A percentile compares a stretch with the other conserved stretches of the same genome.
Conservation (phyloP, 139 green algal genomes). For the Picocystis salinarum region DNA sequence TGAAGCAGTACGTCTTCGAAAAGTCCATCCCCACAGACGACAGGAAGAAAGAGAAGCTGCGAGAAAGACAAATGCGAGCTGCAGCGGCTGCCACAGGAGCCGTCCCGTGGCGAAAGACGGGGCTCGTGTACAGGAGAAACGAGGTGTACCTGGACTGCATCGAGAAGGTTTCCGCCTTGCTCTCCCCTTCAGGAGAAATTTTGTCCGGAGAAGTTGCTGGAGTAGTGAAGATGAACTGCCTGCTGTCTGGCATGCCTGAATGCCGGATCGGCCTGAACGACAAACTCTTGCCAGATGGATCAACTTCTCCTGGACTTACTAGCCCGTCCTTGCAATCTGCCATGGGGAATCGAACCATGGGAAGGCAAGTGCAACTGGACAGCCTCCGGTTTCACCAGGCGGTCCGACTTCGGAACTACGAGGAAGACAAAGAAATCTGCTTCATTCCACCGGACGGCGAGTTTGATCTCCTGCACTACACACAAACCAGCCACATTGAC, state of each 20-base stretch:
- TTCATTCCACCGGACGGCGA: conserved; percentile 3
- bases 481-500: background rate
- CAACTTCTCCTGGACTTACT: too few relatives aligned
- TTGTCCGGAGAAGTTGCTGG: background rate
- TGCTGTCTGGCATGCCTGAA: conserved; percentile 3
- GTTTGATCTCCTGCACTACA: conserved; percentile 3
- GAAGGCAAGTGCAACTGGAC: conserved; percentile 2
- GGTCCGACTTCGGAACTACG: background rate
- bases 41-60: conserved; percentile 2
- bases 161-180: conserved; percentile 1
- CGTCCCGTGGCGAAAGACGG: background rate
- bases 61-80: too few relatives aligned
- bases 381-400: conserved; percentile 3
- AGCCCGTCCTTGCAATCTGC: too few relatives aligned
- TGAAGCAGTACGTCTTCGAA: conserved; percentile 1
- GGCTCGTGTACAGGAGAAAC: conserved; percentile 4
- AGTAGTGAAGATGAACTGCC: background rate
- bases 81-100: conserved; percentile 1
- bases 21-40: background rate
- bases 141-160: conserved; percentile 3
- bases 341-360: too few relatives aligned
- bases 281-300: conserved; percentile 3
- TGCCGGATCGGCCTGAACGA: conserved; percentile 4
- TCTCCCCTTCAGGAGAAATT: background rate
- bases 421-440: background rate